Evolutionary conservation across 805 yeast species (phyloP), one percentile per base, ranked within the genome.

Genomic region (Hanseniaspora nectarophila): DNA sequence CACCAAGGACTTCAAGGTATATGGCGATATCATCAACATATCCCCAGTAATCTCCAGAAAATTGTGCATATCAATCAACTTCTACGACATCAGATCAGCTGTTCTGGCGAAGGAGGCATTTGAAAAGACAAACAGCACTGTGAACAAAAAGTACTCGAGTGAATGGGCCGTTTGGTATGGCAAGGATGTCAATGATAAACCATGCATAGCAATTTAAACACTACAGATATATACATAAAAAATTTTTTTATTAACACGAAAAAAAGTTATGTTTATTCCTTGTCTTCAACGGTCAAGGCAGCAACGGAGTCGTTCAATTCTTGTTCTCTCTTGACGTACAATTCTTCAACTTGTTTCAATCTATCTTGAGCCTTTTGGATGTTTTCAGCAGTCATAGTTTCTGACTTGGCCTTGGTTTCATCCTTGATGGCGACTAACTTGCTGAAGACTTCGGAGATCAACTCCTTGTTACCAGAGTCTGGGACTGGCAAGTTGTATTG

Each of bases 401-500:
- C 89, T 72, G 87, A 95, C 69, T 80, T 80, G 46, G 74, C 73
- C 67, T 75, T 71, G 70, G 77, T 84, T 57, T 79, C 79, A 54
- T 70, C 72, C 63, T 85, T 77, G 67, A 92, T 88, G 60, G 73
- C 76, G 73, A 80, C 78, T 68, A 90, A 78, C 58, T 78, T 72
- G 49, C 73, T 78, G 61, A 85, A 67, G 56, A 90, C 78, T 43
- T 69, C 68, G 31, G 82, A 73, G 58, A 82, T 80, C 51, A 85
- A 90, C 16, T 81, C 92, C 8, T 24, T 31, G n/a, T 53, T 26
- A 57, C 76, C 70, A 60, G 80, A 75, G 55, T 82, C 73, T 64
- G 98, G 98, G 56, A 89, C 76, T 44, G 83, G 73, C 57, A 90
- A 76, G 53, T 80, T 79, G 63, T 90, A 76, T 62, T 83, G 83